These are phyloP conservation scores for Rhododendron griersonianum DNA, from an alignment of 148 eudicot genomes.

Conservation along the genomic window DNA sequence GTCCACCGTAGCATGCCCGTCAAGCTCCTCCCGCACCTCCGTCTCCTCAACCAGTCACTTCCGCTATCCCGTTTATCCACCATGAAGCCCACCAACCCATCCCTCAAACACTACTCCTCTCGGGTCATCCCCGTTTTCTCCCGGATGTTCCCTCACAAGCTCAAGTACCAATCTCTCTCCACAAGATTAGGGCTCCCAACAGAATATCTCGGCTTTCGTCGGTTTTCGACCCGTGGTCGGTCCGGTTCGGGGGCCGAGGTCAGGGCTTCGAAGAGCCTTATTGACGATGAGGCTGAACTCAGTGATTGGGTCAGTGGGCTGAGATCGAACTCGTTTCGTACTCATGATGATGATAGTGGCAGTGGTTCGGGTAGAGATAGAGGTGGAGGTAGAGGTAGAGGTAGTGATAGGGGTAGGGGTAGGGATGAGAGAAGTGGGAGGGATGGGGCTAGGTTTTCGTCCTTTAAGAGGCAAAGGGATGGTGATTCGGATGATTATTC, in stretches of 20 bases:
- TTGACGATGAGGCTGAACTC: slow-evolving; percentile 82
- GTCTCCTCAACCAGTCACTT: slow-evolving; percentile 35
- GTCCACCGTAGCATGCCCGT: slow-evolving; percentile 33
- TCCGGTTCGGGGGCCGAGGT: slow-evolving; percentile 19
- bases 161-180: slow-evolving; percentile 32
- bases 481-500: slow-evolving; percentile 21
- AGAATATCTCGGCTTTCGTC: slow-evolving; percentile 15
- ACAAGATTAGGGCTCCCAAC: slow-evolving; percentile 21
- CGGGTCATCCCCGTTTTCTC: slow-evolving; percentile 32
- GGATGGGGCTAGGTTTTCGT: slow-evolving; percentile 8
- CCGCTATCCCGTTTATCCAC: slow-evolving; percentile 31
- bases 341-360: slow-evolving; percentile 33
- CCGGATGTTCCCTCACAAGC: slow-evolving; percentile 55
- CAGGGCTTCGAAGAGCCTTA: slow-evolving; percentile 51
- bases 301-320: slow-evolving; percentile 79
- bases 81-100: slow-evolving; percentile 33
- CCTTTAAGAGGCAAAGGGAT: slow-evolving; percentile 38
- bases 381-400: slow-evolving; percentile 3
- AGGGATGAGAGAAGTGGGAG: slow-evolving; percentile 13
- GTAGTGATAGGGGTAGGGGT: slow-evolving; percentile 20
- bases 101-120: slow-evolving; percentile 11
- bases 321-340: slow-evolving; percentile 43
- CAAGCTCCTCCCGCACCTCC: slow-evolving; percentile 34
- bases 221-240: slow-evolving; percentile 23
- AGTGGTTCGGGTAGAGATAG: slow-evolving; percentile 8